Evolutionary conservation across 257 asterid genomes (phyloP).

Genomic region (Capsicum rhomboideum): DNA sequence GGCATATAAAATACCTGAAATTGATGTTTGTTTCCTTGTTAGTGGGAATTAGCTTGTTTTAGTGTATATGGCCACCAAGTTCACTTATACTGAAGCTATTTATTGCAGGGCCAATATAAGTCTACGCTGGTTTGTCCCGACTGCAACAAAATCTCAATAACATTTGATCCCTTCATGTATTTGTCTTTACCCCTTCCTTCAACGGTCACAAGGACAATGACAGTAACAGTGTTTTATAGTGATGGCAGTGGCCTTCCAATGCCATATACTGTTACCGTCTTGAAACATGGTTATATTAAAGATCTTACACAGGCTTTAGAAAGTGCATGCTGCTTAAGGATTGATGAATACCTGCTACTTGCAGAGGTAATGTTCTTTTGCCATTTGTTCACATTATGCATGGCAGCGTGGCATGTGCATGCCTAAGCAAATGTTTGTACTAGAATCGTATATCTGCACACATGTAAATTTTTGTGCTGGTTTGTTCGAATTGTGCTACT

Average conservation of each 20-base stretch:
- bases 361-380: conserved; percentile 57
- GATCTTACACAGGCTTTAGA: conserved; percentile 73
- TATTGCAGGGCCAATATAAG: conserved; percentile 90
- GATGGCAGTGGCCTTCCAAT: conserved; percentile 90
- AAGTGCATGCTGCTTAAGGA: conserved; percentile 52
- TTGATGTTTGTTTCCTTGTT: not conserved
- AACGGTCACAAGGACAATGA: conserved; percentile 72
- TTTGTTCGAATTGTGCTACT: conserved; percentile 9
- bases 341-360: conserved; percentile 75
- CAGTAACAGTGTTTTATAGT: conserved; percentile 71
- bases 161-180: conserved; percentile 98
- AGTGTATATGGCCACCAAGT: not conserved
- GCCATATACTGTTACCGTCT: conserved; percentile 76
- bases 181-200: conserved; percentile 94
- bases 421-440: not conserved
- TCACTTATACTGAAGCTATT: not conserved
- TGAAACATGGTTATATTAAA: conserved; percentile 74
- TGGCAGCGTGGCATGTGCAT: not conserved
- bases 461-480: not conserved
- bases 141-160: conserved; percentile 79
- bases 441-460: not conserved
- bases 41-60: too few relatives aligned
- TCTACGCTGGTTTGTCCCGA: conserved; percentile 89
- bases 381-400: not conserved
- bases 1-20: not conserved